Evolutionary conservation across 371 early-diverging fungal genomes (phyloP).

Genomic region (Conidiobolus incongruus): DNA sequence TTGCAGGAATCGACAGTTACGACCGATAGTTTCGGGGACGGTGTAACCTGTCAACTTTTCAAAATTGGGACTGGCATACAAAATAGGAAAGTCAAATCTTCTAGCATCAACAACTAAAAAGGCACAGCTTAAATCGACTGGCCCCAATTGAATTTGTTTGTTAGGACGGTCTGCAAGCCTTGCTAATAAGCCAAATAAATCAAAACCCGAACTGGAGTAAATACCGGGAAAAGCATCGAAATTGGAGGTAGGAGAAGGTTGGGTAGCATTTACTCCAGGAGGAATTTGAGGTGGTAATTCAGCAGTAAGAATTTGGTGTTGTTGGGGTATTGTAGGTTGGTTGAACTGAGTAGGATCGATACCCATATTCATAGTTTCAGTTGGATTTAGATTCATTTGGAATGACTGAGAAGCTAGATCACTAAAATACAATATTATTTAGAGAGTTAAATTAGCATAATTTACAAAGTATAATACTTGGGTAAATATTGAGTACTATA

Average conservation of each 20-base stretch:
- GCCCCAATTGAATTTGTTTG: conserved; percentile 23
- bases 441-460: no score
- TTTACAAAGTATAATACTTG: no score
- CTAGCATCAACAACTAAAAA: conserved; percentile 23
- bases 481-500: no score
- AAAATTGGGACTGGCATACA: conserved; percentile 31
- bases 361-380: no score
- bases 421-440: no score
- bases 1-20: conserved; percentile 41
- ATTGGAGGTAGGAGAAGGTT: neutral
- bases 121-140: conserved; percentile 28
- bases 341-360: no score
- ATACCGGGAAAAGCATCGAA: conserved; percentile 8
- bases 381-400: no score
- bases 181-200: conserved; percentile 27
- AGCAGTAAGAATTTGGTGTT: no score
- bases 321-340: no score
- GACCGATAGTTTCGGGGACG: conserved; percentile 22
- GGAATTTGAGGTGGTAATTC: no score
- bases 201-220: conserved; percentile 30
- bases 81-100: conserved; percentile 18
- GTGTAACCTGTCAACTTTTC: conserved; percentile 29
- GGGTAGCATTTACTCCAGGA: neutral
- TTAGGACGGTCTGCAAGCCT: conserved; percentile 16
- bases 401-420: no score